These are phyloP conservation scores for Ogataea neopini DNA, from an alignment of 805 yeast genomes.

Conservation along the genomic window DNA sequence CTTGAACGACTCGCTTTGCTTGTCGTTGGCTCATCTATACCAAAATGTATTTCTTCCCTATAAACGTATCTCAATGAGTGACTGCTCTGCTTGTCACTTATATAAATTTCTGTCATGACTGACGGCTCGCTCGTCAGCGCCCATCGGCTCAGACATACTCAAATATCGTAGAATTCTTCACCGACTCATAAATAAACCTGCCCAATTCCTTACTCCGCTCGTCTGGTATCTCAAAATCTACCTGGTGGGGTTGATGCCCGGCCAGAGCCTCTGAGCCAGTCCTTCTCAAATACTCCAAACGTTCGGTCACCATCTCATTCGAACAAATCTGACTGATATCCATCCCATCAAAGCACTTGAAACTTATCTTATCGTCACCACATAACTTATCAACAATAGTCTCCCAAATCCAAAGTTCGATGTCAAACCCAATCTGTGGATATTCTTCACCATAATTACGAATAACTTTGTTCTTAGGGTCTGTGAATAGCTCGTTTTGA, in stretches of 20 bases:
- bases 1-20: too few relatives aligned
- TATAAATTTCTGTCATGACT: too few relatives aligned
- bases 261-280: conserved; percentile 19
- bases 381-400: conserved; percentile 27
- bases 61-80: too few relatives aligned
- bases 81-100: too few relatives aligned
- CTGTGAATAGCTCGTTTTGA: conserved; percentile 20
- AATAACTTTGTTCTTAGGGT: conserved; percentile 11
- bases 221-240: neutral
- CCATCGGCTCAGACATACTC: too few relatives aligned
- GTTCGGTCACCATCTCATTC: conserved; percentile 18
- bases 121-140: too few relatives aligned
- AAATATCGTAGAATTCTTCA: conserved; percentile 1
- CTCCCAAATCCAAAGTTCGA: conserved; percentile 31
- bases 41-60: too few relatives aligned
- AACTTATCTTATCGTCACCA: conserved; percentile 10
- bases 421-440: conserved; percentile 20
- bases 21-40: too few relatives aligned
- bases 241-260: neutral
- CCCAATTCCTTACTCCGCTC: conserved; percentile 11
- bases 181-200: conserved; percentile 10
- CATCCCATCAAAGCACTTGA: conserved; percentile 24
- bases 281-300: conserved; percentile 28
- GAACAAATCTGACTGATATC: conserved; percentile 26
- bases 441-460: conserved; percentile 26